phyloP scores from a whole-genome alignment of 148 eudicot genomes.

The Vaccinium corymbosum region DNA sequence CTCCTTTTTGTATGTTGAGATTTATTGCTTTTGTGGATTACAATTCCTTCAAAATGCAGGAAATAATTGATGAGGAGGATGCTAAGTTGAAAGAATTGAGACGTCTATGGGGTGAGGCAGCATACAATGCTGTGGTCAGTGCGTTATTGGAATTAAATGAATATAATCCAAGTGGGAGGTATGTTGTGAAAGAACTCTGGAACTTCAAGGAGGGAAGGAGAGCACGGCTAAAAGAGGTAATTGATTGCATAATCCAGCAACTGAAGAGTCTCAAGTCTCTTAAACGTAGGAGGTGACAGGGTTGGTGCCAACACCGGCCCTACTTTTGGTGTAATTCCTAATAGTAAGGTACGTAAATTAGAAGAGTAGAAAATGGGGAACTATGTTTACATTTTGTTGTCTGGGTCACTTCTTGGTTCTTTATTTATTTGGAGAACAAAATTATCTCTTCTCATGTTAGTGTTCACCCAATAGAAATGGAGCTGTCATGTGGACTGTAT shows the following conservation, averaged over 20 bases:
- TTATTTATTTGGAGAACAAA: not conserved
- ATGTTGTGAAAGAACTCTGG: conserved; percentile 31
- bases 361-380: not conserved
- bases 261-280: conserved; percentile 18
- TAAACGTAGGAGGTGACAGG: conserved; percentile 22
- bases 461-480: not conserved
- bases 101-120: conserved; percentile 20
- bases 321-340: not conserved
- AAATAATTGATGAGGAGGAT: conserved; percentile 30
- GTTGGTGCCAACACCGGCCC: not conserved
- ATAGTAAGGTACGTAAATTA: not conserved
- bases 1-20: not conserved
- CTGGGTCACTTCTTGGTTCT: not conserved
- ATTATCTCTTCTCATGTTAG: not conserved
- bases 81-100: conserved; percentile 22
- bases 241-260: conserved; percentile 23
- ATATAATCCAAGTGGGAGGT: conserved; percentile 40
- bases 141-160: conserved; percentile 36
- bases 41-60: conserved; percentile 19
- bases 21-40: conserved; percentile 1
- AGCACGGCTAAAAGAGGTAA: conserved; percentile 27
- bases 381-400: not conserved
- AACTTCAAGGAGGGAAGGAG: conserved; percentile 28
- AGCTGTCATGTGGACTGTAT: no score
- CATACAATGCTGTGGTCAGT: conserved; percentile 23